Base-by-base conservation (phyloP, 345 rosid species). In the Durio zibethinus region DNA sequence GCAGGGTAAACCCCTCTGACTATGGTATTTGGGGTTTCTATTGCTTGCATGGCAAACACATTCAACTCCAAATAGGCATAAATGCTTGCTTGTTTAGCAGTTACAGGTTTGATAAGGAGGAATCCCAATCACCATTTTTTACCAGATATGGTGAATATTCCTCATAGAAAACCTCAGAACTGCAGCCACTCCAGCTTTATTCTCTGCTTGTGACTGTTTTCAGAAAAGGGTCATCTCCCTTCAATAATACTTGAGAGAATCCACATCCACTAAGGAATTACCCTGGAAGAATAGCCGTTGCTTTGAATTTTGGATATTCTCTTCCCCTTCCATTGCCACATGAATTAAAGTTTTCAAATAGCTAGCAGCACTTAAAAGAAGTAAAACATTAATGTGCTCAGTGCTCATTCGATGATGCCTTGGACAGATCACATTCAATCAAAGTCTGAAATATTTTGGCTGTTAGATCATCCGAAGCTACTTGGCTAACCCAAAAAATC, bases 61-160 rank as follows among this genome's bases (percentile, higher is more conserved):
- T 69, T 81, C 62, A 69, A 42, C 18, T 18, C 78, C 79, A 81
- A 56, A 33, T 74, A 54, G 20, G 73, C 72, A 42, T 14, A 66
- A 80, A 81, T 82, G 81, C 80, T 78, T 57, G 80, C 85, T 78
- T 87, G 79, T 82, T 85, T 83, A 77, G 81, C 75, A 66, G 68
- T 25, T 45, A 27, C 38, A 27, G 48, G 78, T 80, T 80, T 25
- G 87, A 87, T 87, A 85, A 85, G 84, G 73, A 77, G 74, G 90
- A 85, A 88, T 88, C 87, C 31, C 72, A 79, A 82, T 85, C 85
- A 78, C 73, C 82, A 82, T 12, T 21, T 60, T 69, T 33, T 72
- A 53, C 33, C 77, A 70, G 74, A 84, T 79, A 79, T 9, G 72
- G 38, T 79, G 72, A 75, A 76, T 80, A 72, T 80, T 75, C 64